Conservation (phyloP, 2,329 filamentous ascomycete genomes). For the Mollisiaceae sp. region DNA sequence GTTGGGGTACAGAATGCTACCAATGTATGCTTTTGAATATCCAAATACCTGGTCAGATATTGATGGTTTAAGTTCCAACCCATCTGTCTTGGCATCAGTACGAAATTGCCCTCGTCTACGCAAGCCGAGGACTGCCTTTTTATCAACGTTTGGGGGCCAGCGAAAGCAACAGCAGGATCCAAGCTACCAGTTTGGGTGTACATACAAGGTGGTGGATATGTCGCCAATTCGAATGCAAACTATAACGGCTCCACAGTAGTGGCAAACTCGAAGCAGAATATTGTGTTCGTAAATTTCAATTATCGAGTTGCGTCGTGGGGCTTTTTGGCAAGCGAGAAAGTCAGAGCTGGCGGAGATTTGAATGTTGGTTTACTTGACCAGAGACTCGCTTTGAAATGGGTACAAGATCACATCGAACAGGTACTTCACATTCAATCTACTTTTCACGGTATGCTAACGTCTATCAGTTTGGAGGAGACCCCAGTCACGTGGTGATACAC, state of each 20-base stretch:
- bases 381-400: constrained; percentile 63
- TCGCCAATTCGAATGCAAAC: constrained; percentile 54
- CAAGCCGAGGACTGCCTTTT: constrained; percentile 51
- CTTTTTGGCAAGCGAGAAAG: constrained; percentile 63
- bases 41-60: not conserved
- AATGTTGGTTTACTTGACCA: constrained; percentile 71
- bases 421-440: constrained; percentile 36
- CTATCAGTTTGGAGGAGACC: constrained; percentile 50
- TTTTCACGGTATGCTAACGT: not conserved
- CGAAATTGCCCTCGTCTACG: constrained; percentile 37
- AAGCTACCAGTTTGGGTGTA: constrained; percentile 60
- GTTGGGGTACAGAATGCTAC: constrained; percentile 31
- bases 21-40: constrained; percentile 19
- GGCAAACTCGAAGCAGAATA: constrained; percentile 48
- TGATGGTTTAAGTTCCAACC: constrained; percentile 46
- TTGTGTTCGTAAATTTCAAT: constrained; percentile 66
- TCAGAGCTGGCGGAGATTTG: constrained; percentile 59
- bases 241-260: constrained; percentile 57
- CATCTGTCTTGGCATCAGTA: constrained; percentile 50
- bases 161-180: constrained; percentile 46
- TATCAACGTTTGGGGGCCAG: constrained; percentile 51
- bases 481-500: constrained; percentile 52
- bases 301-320: constrained; percentile 68
- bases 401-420: constrained; percentile 60
- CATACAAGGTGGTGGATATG: constrained; percentile 56